Evolutionary conservation across 2,329 filamentous ascomycete species (phyloP).

Genomic region (Onygenales sp.): DNA sequence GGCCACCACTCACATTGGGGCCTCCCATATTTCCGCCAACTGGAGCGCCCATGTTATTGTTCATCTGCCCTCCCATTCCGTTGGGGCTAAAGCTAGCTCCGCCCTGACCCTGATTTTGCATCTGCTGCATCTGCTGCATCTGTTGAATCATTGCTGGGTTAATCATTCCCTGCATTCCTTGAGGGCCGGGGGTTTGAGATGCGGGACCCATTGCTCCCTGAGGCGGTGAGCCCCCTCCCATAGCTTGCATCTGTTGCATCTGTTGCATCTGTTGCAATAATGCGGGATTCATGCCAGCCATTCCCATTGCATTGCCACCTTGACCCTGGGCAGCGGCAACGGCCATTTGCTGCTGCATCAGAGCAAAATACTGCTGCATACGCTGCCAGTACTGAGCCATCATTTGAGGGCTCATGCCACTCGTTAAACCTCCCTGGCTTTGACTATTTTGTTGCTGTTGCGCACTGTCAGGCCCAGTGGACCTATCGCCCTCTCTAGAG

Average conservation of each 20-base stretch:
- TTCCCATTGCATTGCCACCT: constrained; percentile 40
- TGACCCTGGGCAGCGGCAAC: constrained; percentile 34
- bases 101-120: constrained; percentile 54
- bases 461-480: constrained; percentile 25
- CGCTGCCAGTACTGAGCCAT: constrained; percentile 98
- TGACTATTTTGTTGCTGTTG: constrained; percentile 40
- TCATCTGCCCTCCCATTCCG: constrained; percentile 29
- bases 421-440: constrained; percentile 28
- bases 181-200: constrained; percentile 42
- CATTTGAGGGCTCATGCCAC: constrained; percentile 84
- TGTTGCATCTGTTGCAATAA: constrained; percentile 71
- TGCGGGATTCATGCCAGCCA: constrained; percentile 62
- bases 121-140: constrained; percentile 56
- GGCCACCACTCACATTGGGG: constrained; percentile 21
- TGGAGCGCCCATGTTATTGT: constrained; percentile 22
- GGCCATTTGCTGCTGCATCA: constrained; percentile 90
- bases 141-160: constrained; percentile 70
- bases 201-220: constrained; percentile 27
- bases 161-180: constrained; percentile 45
- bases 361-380: constrained; percentile 93
- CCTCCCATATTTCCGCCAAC: constrained; percentile 25
- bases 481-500: constrained; percentile 28
- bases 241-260: constrained; percentile 55
- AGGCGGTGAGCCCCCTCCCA: constrained; percentile 35
- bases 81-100: constrained; percentile 31